Percentiles rank a stretch among this genome's conserved stretches.
Evolutionary conservation across 495 filamentous ascomycete genomes (phyloP).

Genomic region (Cudoniella acicularis): DNA sequence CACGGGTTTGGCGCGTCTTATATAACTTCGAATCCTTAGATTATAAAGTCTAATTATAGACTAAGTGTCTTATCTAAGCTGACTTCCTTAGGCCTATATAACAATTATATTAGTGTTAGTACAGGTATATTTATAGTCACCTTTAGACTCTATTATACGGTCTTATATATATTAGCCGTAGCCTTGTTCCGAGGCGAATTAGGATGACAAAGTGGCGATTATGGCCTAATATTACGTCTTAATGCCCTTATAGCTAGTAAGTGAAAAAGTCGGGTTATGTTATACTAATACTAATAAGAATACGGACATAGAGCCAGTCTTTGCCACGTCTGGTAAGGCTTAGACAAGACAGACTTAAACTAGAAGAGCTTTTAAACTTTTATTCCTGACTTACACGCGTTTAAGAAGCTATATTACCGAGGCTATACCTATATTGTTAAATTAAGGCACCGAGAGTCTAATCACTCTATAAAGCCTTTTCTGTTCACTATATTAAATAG

Average conservation of each 20-base stretch:
- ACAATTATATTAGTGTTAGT: background rate
- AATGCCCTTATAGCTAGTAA: background rate
- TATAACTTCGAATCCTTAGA: conserved; percentile 2
- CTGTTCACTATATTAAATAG: background rate
- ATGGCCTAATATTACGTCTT: background rate
- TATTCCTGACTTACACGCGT: background rate
- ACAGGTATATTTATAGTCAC: background rate
- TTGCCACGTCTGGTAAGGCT: background rate
- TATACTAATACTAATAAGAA: background rate
- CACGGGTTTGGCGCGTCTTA: background rate
- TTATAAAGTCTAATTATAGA: background rate
- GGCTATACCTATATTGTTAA: background rate
- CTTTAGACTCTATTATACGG: background rate
- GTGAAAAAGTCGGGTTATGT: background rate
- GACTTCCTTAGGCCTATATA: background rate
- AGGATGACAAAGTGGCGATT: background rate
- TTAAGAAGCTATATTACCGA: background rate
- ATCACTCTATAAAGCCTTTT: background rate
- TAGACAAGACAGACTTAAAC: background rate
- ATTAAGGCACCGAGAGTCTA: background rate
- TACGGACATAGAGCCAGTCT: background rate
- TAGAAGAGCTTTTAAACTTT: background rate
- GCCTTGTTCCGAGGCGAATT: background rate
- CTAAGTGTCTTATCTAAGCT: background rate
- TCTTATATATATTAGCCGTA: background rate